Percentiles rank a stretch among this genome's conserved stretches.
Evolutionary conservation across 306 rosid species (phyloP).

Genomic region (Gleditsia sinensis): DNA sequence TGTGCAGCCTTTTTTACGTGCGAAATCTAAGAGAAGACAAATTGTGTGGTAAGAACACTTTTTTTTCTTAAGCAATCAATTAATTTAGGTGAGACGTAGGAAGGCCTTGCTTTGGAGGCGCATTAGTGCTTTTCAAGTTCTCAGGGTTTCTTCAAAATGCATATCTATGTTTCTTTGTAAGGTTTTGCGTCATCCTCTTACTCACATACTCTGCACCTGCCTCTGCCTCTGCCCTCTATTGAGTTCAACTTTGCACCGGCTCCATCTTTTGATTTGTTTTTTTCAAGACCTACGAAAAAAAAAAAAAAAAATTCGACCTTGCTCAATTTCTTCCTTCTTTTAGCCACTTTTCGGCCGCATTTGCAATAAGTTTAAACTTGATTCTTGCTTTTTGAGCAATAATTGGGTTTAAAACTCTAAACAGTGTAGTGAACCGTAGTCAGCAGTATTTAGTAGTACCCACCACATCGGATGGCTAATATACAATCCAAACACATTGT

Average conservation of each 20-base stretch:
- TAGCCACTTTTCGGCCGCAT: too few species aligned
- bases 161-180: background rate
- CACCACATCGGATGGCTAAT: conserved; percentile 1
- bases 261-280: too few species aligned
- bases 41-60: background rate
- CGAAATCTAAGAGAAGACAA: background rate
- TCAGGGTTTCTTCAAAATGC: conserved; percentile 23
- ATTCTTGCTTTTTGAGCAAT: conserved; percentile 33
- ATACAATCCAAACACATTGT: background rate
- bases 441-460: conserved; percentile 15
- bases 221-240: too few species aligned
- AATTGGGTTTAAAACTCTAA: conserved; percentile 33
- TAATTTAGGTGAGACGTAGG: conserved; percentile 22
- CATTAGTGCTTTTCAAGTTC: background rate
- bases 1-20: background rate
- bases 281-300: too few species aligned
- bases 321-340: too few species aligned
- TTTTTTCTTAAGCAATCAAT: conserved; percentile 12
- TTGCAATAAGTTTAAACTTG: background rate
- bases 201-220: conserved; percentile 1
- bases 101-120: background rate
- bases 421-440: background rate
- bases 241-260: background rate
- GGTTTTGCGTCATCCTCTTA: conserved; percentile 26
- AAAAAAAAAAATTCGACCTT: too few species aligned